phyloP scores from a whole-genome alignment of 352 stramenopile species.

The Pythium periplocum region DNA sequence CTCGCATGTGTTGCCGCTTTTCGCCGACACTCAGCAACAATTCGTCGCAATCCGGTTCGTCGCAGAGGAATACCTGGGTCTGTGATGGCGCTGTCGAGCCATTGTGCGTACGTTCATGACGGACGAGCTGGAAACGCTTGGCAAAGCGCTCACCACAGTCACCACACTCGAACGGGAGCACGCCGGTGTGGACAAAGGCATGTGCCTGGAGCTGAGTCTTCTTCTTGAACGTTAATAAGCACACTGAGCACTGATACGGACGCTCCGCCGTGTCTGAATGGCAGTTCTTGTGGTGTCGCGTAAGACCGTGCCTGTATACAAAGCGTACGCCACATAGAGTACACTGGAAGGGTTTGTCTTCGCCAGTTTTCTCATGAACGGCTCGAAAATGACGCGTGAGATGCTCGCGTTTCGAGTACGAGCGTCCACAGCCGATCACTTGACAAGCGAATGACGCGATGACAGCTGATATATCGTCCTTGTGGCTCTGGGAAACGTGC shows the following conservation, averaged over 20 bases:
- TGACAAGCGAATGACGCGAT: constrained; percentile 37
- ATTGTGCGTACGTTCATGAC: constrained; percentile 41
- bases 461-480: not conserved
- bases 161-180: constrained; percentile 64
- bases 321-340: constrained; percentile 51
- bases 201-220: constrained; percentile 74
- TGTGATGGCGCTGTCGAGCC: constrained; percentile 17
- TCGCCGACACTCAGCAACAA: constrained; percentile 50
- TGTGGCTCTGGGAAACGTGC: constrained; percentile 16
- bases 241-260: constrained; percentile 57
- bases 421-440: constrained; percentile 33
- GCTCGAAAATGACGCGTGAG: constrained; percentile 43
- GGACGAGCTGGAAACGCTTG: constrained; percentile 52
- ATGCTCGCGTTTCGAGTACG: constrained; percentile 64
- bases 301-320: constrained; percentile 64
- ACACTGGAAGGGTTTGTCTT: constrained; percentile 49
- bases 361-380: constrained; percentile 25
- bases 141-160: constrained; percentile 53
- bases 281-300: constrained; percentile 47
- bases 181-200: constrained; percentile 69
- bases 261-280: constrained; percentile 18
- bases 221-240: constrained; percentile 73
- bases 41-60: constrained; percentile 34
- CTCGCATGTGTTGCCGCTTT: constrained; percentile 32
- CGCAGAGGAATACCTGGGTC: constrained; percentile 45